A percentile compares a stretch with the other conserved stretches of the same genome.
phyloP scores from a whole-genome alignment of 768 basidiomycete species.

The Kwoniella dejecticola region DNA sequence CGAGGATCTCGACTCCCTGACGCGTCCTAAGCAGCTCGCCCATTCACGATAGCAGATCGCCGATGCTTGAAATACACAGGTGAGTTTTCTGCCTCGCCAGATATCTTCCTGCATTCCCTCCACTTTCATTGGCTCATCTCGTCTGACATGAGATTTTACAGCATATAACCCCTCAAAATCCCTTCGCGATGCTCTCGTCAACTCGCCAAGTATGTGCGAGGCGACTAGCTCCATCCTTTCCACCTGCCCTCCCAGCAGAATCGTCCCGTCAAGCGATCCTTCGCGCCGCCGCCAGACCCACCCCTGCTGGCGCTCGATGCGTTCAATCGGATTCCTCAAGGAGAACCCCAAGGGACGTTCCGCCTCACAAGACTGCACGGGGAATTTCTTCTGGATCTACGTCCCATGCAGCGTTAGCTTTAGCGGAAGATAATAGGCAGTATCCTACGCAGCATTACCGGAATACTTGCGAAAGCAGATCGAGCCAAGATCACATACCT shows the following conservation, averaged over 20 bases:
- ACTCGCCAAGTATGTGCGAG: slow-evolving; percentile 25
- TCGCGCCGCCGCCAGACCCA: slow-evolving; percentile 2
- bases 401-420: slow-evolving; percentile 10
- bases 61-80: neutral
- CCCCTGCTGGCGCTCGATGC: neutral
- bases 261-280: slow-evolving; percentile 29
- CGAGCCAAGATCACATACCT: no score
- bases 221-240: slow-evolving; percentile 12
- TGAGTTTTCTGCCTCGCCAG: neutral
- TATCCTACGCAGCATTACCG: neutral
- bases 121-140: slow-evolving; percentile 17
- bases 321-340: slow-evolving; percentile 5
- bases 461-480: neutral
- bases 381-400: slow-evolving; percentile 12
- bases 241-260: slow-evolving; percentile 22
- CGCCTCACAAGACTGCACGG: neutral
- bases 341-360: neutral
- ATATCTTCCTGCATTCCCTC: slow-evolving; percentile 4
- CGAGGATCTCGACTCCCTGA: neutral
- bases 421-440: slow-evolving; percentile 6
- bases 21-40: neutral
- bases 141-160: neutral
- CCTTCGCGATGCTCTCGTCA: slow-evolving; percentile 15
- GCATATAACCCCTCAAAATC: neutral
- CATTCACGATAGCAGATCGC: neutral